Evolutionary conservation across 768 basidiomycete species (phyloP).

Genomic region (Mycena sanguinolenta): DNA sequence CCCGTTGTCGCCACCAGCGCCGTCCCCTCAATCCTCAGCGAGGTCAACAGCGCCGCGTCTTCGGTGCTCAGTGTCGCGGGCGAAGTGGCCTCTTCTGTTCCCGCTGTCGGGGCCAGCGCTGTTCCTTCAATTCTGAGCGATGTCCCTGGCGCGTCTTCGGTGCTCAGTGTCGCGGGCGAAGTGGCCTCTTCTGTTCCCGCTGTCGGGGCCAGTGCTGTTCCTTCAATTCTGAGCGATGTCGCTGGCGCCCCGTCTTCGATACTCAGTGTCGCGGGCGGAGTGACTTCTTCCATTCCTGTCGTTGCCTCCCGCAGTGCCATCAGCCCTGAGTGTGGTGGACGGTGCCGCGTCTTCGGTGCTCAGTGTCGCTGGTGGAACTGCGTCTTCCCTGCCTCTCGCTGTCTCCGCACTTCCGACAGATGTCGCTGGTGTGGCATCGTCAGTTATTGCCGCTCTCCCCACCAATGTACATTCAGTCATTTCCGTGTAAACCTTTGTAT

Average conservation of each 20-base stretch:
- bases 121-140: not conserved
- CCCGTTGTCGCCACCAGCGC: not conserved
- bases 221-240: not conserved
- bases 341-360: not conserved
- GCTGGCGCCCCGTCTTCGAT: not conserved
- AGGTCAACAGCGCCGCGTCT: not conserved
- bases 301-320: not conserved
- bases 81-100: not conserved
- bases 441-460: not conserved
- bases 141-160: not conserved
- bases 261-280: not conserved
- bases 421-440: no score
- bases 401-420: no score
- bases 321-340: not conserved
- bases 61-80: not conserved
- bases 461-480: not conserved
- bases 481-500: not conserved
- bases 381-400: no score
- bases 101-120: not conserved
- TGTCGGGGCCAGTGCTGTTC: no score
- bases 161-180: not conserved
- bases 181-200: not conserved
- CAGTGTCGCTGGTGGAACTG: no score
- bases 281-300: not conserved
- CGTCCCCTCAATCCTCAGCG: not conserved